phyloP scores from a whole-genome alignment of 345 rosid genomes.

The Bruguiera sexangula region DNA sequence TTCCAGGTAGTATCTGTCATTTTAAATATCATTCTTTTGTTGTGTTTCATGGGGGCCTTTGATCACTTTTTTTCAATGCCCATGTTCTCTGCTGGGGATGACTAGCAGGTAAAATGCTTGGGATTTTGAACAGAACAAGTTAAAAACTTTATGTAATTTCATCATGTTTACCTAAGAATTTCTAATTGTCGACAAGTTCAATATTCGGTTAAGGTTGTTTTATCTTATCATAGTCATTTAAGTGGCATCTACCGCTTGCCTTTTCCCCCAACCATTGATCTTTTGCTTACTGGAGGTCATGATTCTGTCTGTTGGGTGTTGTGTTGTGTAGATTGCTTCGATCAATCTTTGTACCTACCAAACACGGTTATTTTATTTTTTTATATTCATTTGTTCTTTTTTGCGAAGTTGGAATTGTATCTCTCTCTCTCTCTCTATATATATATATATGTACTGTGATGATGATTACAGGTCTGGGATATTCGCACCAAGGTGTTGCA shows the following conservation, averaged over 20 bases:
- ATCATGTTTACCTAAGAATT: too few species aligned
- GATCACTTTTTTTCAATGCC: conserved; percentile 15
- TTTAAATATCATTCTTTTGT: too few species aligned
- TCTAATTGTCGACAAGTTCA: conserved; percentile 10
- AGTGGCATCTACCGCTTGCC: conserved; percentile 98
- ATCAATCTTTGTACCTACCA: background rate
- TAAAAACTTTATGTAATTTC: conserved; percentile 20
- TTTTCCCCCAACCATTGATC: conserved; percentile 80
- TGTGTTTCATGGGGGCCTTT: too few species aligned
- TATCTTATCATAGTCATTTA: conserved; percentile 95
- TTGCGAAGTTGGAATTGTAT: background rate
- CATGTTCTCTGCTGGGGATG: conserved; percentile 99
- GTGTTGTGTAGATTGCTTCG: background rate
- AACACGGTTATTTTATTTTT: background rate
- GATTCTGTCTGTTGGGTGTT: conserved; percentile 98
- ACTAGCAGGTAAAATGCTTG: conserved; percentile 98
- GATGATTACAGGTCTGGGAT: conserved; percentile 77
- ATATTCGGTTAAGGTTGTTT: conserved; percentile 54
- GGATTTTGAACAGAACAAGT: conserved; percentile 99
- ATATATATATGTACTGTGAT: conserved; percentile 10
- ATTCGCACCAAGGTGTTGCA: conserved; percentile 89
- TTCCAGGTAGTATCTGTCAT: too few species aligned
- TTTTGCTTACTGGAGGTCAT: conserved; percentile 91
- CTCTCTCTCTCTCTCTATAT: too few species aligned
- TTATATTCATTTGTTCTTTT: conserved; percentile 9